These are phyloP conservation scores for Achaetomium macrosporum DNA, from an alignment of 2,329 filamentous ascomycete species.

Conservation along the genomic window DNA sequence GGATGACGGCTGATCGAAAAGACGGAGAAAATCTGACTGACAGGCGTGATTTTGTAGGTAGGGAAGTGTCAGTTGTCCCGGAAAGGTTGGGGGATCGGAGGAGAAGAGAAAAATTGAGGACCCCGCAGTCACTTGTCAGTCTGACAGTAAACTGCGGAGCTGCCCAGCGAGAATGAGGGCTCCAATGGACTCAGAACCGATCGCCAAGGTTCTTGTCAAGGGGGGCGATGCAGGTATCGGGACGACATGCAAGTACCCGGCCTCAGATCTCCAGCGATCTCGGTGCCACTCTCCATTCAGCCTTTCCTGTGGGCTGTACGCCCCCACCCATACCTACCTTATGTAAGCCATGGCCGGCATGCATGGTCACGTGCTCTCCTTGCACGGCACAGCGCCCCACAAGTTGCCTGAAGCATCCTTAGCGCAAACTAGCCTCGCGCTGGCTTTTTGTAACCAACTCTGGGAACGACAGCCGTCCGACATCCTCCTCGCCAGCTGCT, in stretches of 20 bases:
- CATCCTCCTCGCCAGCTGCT: slow-evolving; percentile 15
- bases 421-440: slow-evolving; percentile 21
- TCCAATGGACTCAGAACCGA: neutral
- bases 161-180: slow-evolving; percentile 6
- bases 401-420: slow-evolving; percentile 14
- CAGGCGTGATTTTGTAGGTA: neutral
- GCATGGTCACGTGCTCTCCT: slow-evolving; percentile 11
- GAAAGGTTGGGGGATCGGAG: slow-evolving; percentile 17
- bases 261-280: slow-evolving; percentile 11
- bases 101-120: slow-evolving; percentile 17
- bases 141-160: slow-evolving; percentile 14
- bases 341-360: no score
- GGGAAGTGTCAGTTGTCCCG: neutral
- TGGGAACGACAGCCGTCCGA: slow-evolving; percentile 14
- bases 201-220: slow-evolving; percentile 6
- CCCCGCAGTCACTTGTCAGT: slow-evolving; percentile 12
- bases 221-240: slow-evolving; percentile 7
- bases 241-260: slow-evolving; percentile 5
- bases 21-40: neutral
- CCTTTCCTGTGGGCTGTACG: no score
- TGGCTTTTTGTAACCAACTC: slow-evolving; percentile 25
- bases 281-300: no score
- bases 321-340: no score
- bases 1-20: neutral
- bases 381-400: slow-evolving; percentile 11